phyloP scores from a whole-genome alignment of 2,329 filamentous ascomycete genomes.

The Microsporum ferrugineum region DNA sequence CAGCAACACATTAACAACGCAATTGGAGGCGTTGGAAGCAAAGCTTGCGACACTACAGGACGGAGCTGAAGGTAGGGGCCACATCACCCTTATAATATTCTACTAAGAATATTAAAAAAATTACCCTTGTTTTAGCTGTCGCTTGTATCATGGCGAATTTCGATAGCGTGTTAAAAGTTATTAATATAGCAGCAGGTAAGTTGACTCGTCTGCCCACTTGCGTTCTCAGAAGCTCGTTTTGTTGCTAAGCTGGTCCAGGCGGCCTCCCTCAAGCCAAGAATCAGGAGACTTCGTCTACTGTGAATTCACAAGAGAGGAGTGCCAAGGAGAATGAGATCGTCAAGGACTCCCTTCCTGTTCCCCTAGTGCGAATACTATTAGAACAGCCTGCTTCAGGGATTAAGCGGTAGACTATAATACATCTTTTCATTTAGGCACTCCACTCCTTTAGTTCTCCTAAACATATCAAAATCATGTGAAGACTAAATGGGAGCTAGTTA shows the following conservation, averaged over 20 bases:
- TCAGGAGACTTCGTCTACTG: neutral
- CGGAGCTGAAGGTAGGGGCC: slow-evolving; percentile 46
- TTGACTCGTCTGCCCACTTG: slow-evolving; percentile 7
- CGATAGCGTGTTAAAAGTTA: slow-evolving; percentile 53
- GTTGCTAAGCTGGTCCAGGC: slow-evolving; percentile 1
- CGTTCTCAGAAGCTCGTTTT: neutral
- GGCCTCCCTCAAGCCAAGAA: neutral
- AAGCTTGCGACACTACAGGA: slow-evolving; percentile 51
- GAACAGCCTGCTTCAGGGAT: neutral
- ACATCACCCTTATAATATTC: neutral
- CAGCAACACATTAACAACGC: slow-evolving; percentile 48
- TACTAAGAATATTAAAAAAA: slow-evolving; percentile 3
- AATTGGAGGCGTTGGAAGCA: slow-evolving; percentile 52
- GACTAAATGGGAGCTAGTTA: neutral
- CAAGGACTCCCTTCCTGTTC: slow-evolving; percentile 35
- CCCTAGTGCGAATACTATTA: slow-evolving; percentile 31
- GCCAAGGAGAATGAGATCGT: slow-evolving; percentile 4
- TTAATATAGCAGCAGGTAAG: slow-evolving; percentile 54
- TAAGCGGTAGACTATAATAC: neutral
- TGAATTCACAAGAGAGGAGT: slow-evolving; percentile 12
- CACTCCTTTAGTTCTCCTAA: neutral
- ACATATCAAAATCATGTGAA: neutral
- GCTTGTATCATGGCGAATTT: slow-evolving; percentile 57
- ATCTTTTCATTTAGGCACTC: neutral
- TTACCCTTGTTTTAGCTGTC: slow-evolving; percentile 37